These are phyloP conservation scores for Fusarium sp. DNA, from an alignment of 2,329 filamentous ascomycete genomes.

Conservation along the genomic window DNA sequence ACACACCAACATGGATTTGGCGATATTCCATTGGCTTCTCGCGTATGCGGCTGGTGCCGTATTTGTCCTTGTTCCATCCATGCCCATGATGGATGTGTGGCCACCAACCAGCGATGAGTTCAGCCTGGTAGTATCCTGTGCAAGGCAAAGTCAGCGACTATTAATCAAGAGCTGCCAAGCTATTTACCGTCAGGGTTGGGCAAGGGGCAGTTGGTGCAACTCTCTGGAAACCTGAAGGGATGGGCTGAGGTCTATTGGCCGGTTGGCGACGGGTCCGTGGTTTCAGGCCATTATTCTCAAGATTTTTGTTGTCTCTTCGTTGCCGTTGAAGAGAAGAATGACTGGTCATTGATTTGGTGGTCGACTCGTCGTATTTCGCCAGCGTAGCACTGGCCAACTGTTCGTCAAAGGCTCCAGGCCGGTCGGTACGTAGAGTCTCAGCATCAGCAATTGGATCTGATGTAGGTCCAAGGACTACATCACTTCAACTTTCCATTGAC, in stretches of 20 bases:
- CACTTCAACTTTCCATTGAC: neutral
- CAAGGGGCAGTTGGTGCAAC: constrained; percentile 32
- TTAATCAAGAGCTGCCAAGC: constrained; percentile 1
- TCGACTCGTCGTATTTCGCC: constrained; percentile 40
- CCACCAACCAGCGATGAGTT: constrained; percentile 16
- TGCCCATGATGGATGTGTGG: neutral
- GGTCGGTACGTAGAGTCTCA: constrained; percentile 7
- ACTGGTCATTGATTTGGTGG: constrained; percentile 26
- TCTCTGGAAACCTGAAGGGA: constrained; percentile 1
- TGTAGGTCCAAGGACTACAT: neutral
- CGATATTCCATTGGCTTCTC: constrained; percentile 33
- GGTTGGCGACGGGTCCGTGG: constrained; percentile 23
- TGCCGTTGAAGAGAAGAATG: constrained; percentile 3
- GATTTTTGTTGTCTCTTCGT: neutral
- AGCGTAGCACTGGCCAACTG: constrained; percentile 43
- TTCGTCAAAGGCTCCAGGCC: constrained; percentile 34
- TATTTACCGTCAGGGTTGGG: constrained; percentile 26
- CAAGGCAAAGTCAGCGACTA: constrained; percentile 26
- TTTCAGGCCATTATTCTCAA: constrained; percentile 9
- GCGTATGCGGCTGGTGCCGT: constrained; percentile 26
- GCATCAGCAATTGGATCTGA: neutral
- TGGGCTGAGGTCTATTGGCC: constrained; percentile 33
- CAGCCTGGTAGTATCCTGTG: constrained; percentile 16
- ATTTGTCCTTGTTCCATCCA: constrained; percentile 17
- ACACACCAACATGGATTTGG: constrained; percentile 34